Base-by-base conservation (phyloP, 805 yeast genomes). In the Lipomyces yamadae region DNA sequence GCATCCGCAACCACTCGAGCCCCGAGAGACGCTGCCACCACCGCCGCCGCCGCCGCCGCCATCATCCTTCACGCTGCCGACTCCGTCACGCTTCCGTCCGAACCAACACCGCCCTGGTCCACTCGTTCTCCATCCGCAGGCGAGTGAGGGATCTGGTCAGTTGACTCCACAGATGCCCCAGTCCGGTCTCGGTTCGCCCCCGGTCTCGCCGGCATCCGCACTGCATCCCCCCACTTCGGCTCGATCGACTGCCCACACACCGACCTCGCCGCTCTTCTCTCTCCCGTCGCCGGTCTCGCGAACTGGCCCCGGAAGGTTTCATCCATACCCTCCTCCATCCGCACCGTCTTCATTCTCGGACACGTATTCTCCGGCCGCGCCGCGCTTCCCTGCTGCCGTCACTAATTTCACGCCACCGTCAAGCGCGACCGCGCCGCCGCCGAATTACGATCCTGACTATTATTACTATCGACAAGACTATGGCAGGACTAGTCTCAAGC, bases 91-190 rank as follows among this genome's bases (percentile, higher is more conserved):
- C 29, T 68, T 68, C 62, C 55, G 71, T 3, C 71, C 71, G 34
- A 53, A 67, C 58, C 68, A 63, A 54, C 66, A 59, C 45, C 67
- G 71, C 3, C 71, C 71, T 13, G 61, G 63, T 24, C 71, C 70
- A 33, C 71, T 68, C 39, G 58, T 60, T 11, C 65, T 68, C 32
- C 61, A 29, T 15, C 67, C 60, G 18, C 60, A 35, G 29, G 58
- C 61, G 10, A 37, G 48, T 32, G 59, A 55, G 34, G 10, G 24
- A 24, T 24, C 65, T 32, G n/a, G 18, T 15, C 61, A 45, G 18
- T 24, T 15, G 18, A 37, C 55, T 11, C 57, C 64, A 18, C 58
- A 42, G 37, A 11, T 42, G 39, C 60, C 63, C n/a, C 60, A 29
- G 4, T 53, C 62, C 32, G 65, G 39, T 24, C 34, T 58, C 24